Evolutionary conservation across 306 rosid genomes (phyloP).

Genomic region (Cucumis cinereus): DNA sequence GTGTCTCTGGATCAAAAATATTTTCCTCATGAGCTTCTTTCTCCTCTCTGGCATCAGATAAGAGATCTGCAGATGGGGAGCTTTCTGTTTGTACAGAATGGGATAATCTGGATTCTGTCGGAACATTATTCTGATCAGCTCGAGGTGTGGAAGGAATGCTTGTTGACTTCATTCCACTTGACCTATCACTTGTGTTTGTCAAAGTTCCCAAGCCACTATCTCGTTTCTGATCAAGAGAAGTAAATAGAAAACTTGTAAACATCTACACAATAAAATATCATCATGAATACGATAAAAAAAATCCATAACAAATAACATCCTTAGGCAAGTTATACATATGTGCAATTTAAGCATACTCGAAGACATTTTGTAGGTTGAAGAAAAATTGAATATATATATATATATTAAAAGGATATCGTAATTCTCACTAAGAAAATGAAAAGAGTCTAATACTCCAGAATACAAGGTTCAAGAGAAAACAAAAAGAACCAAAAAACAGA

Average conservation of each 20-base stretch:
- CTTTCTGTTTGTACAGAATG: conserved; percentile 63
- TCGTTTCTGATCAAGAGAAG: conserved; percentile 62
- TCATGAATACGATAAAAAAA: not conserved
- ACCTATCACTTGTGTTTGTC: conserved; percentile 69
- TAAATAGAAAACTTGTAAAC: conserved; percentile 17
- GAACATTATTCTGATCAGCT: conserved; percentile 52
- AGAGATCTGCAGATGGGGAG: conserved; percentile 59
- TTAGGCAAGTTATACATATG: not conserved
- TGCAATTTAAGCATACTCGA: not conserved
- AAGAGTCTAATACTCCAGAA: no score
- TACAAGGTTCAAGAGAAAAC: no score
- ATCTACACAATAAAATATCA: not conserved
- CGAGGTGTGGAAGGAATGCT: conserved; percentile 93
- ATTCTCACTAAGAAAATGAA: no score
- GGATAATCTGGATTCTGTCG: conserved; percentile 53
- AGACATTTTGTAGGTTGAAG: not conserved
- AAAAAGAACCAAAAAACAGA: no score
- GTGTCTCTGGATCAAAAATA: conserved; percentile 64
- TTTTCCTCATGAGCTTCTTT: conserved; percentile 44
- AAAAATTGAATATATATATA: not conserved
- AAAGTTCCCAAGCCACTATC: conserved; percentile 49
- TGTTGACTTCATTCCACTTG: conserved; percentile 75
- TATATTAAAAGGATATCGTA: no score
- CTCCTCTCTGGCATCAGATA: conserved; percentile 58
- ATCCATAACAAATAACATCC: not conserved